Conservation (phyloP, 2,329 filamentous ascomycete genomes). For the Plenodomus biglobosus region DNA sequence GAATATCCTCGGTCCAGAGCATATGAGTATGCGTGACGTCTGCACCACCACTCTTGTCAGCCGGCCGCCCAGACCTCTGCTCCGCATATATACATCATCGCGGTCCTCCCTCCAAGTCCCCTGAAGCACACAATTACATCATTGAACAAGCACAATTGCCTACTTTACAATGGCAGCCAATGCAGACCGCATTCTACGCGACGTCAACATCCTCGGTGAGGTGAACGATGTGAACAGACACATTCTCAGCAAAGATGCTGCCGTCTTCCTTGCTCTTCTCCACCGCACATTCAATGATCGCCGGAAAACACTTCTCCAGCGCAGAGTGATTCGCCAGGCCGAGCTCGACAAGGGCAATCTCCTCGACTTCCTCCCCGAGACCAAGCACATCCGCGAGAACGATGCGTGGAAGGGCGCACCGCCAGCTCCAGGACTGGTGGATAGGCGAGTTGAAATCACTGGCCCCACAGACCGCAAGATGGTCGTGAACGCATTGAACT, state of each 20-base stretch:
- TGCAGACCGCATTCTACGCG: slow-evolving; percentile 74
- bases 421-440: slow-evolving; percentile 87
- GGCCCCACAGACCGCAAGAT: slow-evolving; percentile 98
- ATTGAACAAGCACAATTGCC: slow-evolving; percentile 6
- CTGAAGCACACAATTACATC: slow-evolving; percentile 10
- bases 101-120: slow-evolving; percentile 19
- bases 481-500: slow-evolving; percentile 96
- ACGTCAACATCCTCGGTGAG: slow-evolving; percentile 80
- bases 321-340: slow-evolving; percentile 81
- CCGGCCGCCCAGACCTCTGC: slow-evolving; percentile 21
- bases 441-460: slow-evolving; percentile 95
- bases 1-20: slow-evolving; percentile 38
- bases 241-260: slow-evolving; percentile 87
- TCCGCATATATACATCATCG: slow-evolving; percentile 33
- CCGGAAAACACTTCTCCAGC: slow-evolving; percentile 84
- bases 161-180: slow-evolving; percentile 49
- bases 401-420: slow-evolving; percentile 89
- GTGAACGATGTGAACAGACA: slow-evolving; percentile 79
- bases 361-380: slow-evolving; percentile 94
- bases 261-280: slow-evolving; percentile 88
- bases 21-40: slow-evolving; percentile 38
- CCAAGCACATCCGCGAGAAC: slow-evolving; percentile 91
- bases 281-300: slow-evolving; percentile 92
- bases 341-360: slow-evolving; percentile 88
- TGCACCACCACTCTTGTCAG: slow-evolving; percentile 30